Percentiles rank a stretch among this genome's conserved stretches.
These are phyloP conservation scores for Anthoceros angustus DNA, from an alignment of 225 moss, liverwort and hornwort genomes.

Conservation along the genomic window DNA sequence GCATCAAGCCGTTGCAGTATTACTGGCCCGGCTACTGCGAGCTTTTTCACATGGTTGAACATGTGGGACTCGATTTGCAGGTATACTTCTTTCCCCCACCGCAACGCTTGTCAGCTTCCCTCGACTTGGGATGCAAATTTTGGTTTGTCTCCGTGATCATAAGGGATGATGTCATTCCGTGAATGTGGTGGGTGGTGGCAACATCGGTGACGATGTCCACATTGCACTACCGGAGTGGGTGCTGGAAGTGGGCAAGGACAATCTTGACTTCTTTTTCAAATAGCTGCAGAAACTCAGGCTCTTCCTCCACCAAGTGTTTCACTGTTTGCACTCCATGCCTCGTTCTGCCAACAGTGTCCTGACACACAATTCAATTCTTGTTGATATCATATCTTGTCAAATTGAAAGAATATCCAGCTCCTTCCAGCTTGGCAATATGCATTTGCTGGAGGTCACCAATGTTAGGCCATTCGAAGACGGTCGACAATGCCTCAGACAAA, in stretches of 20 bases:
- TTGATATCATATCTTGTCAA: no score
- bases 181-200: constrained; percentile 42
- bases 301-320: no score
- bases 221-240: constrained; percentile 29
- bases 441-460: no score
- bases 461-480: no score
- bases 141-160: background rate
- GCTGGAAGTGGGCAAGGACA: constrained; percentile 27
- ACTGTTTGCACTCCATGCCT: no score
- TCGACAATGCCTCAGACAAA: no score
- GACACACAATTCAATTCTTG: no score
- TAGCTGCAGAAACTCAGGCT: no score
- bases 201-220: constrained; percentile 34
- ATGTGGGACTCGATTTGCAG: constrained; percentile 28
- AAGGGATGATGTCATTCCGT: constrained; percentile 90
- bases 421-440: no score
- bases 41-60: constrained; percentile 30
- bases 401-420: no score
- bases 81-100: constrained; percentile 6
- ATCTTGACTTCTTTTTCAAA: constrained; percentile 34
- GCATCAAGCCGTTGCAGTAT: constrained; percentile 22
- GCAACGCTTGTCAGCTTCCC: background rate
- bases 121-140: background rate
- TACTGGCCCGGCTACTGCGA: constrained; percentile 29
- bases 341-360: no score